Base-by-base conservation (phyloP, 1,284 basidiomycete species). In the Irpex sp. region DNA sequence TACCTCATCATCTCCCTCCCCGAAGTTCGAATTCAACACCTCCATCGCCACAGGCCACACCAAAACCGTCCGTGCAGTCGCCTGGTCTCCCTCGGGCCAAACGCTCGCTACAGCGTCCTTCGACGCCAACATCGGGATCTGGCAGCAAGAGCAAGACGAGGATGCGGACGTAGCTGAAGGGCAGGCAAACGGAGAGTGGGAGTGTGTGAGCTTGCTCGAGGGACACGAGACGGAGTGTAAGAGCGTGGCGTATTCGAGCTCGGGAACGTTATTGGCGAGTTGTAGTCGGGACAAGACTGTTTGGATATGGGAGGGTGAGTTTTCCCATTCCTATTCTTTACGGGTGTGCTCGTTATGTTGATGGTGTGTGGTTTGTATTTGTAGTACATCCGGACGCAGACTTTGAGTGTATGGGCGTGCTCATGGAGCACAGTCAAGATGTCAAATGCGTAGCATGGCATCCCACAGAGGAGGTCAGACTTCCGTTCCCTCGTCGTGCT, bases 151-250 rank as follows among this genome's bases (percentile, higher is more conserved):
- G 68, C 79, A 68, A 59, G 72, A 77, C 46, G 78, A 74, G 6
- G 78, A 79, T 68, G 79, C 68, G 58, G 72, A 74, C 6, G 78
- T 74, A 2, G 79, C 79, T 37, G 79, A 83, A 3, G 85, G 80
- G 1, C 74, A 71, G 6, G 77, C 74, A 1, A 63, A 65, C 8
- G 81, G 82, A 3, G 88, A 90, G 65, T 93, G 94, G 92, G 94
- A 97, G 70, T 96, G 95, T 73, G 85, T 91, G 62, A 90, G 89
- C 58, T 85, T 93, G 53, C 77, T 98, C 37, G 96, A 98, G 73
- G 97, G 97, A 0, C 97, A 99, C 73, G 97, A 99, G 75, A 96
- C 91, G 58, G 97, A 99, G 75, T 98, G 96, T 80, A 99, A 99
- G 81, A 86, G 90, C 68, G 92, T 98, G 0, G 92, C 89, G 2